A percentile compares a stretch with the other conserved stretches of the same genome.
Conservation (phyloP, 2,329 filamentous ascomycete species). For the Talaromyces sp. region DNA sequence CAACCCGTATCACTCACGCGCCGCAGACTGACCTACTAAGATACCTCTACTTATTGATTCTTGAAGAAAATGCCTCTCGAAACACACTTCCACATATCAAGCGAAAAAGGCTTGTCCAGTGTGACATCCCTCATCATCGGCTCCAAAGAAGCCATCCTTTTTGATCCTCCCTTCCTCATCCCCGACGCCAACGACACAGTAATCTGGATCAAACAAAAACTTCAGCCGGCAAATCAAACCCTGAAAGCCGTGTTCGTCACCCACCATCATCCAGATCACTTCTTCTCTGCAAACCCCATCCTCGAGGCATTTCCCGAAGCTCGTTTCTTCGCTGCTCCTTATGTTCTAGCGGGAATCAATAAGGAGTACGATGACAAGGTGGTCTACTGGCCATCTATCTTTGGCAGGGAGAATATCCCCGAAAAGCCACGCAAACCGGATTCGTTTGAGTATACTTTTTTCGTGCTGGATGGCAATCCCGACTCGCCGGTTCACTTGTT, state of each 20-base stretch:
- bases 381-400: background rate
- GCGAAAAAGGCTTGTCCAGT: constrained; percentile 1
- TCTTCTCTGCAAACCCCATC: constrained; percentile 27
- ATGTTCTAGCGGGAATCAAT: background rate
- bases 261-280: constrained; percentile 37
- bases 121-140: constrained; percentile 25
- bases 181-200: constrained; percentile 29
- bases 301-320: background rate
- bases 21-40: background rate
- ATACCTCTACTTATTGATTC: background rate
- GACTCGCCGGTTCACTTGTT: constrained; percentile 27
- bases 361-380: background rate
- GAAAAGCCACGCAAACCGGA: constrained; percentile 27
- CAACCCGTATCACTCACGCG: background rate
- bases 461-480: constrained; percentile 27
- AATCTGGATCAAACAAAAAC: constrained; percentile 27
- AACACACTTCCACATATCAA: background rate
- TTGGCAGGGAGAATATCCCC: constrained; percentile 25
- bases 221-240: constrained; percentile 19
- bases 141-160: constrained; percentile 21
- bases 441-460: constrained; percentile 28
- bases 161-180: constrained; percentile 34
- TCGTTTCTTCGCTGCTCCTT: background rate
- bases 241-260: constrained; percentile 34
- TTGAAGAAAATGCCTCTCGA: background rate